Conservation (phyloP, 768 basidiomycete genomes). For the Pleurotus platypus region DNA sequence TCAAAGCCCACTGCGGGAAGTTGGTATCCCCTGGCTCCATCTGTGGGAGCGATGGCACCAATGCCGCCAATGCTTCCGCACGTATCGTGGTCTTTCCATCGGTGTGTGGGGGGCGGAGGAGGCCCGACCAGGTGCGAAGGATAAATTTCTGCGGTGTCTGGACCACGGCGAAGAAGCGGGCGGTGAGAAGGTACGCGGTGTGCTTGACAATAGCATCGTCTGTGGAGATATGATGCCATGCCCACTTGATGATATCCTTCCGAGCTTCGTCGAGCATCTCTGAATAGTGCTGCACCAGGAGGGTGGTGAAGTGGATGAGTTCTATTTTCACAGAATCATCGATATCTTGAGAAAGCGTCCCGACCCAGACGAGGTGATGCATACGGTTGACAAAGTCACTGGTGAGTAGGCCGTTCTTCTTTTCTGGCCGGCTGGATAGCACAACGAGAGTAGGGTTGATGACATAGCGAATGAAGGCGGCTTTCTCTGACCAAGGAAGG, state of each 20-base stretch:
- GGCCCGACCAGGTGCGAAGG: constrained; percentile 83
- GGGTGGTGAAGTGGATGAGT: constrained; percentile 82
- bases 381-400: constrained; percentile 65
- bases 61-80: constrained; percentile 79
- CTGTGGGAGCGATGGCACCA: constrained; percentile 78
- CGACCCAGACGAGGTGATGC: constrained; percentile 75
- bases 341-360: constrained; percentile 44
- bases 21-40: constrained; percentile 54
- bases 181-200: constrained; percentile 85
- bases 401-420: constrained; percentile 64
- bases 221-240: constrained; percentile 79
- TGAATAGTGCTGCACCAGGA: constrained; percentile 82
- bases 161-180: constrained; percentile 88
- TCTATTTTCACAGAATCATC: constrained; percentile 92
- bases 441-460: constrained; percentile 84
- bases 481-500: constrained; percentile 73
- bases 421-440: constrained; percentile 55
- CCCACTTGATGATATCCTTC: constrained; percentile 91
- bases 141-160: constrained; percentile 91
- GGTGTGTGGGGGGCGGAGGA: constrained; percentile 70
- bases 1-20: constrained; percentile 79
- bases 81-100: constrained; percentile 78
- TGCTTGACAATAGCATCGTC: constrained; percentile 93
- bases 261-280: constrained; percentile 76
- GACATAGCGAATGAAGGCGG: constrained; percentile 74